Evolutionary conservation across 2,329 filamentous ascomycete genomes (phyloP), one percentile per base, ranked within the genome.

Genomic region (Hymenoscyphus scutula): DNA sequence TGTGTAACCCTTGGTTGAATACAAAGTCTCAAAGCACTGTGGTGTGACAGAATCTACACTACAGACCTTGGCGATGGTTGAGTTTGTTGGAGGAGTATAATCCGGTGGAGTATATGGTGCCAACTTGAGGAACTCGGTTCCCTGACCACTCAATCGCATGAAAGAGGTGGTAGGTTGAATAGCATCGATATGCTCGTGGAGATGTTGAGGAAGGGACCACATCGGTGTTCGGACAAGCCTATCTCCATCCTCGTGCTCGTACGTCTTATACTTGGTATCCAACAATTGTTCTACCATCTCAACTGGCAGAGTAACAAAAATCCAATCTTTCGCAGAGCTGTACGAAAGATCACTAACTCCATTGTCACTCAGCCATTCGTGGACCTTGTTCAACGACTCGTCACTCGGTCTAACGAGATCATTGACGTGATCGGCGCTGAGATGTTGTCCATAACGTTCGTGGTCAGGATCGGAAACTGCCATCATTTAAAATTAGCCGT

Each of bases 161-260:
- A 86, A 86, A 0, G 82, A 83, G 56, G 79, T 85, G 1, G 83
- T 86, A 2, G 84, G 84, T 72, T 86, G 82, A 30, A 86, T 80
- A 13, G 79, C 80, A 66, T 81, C 78, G 58, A 82, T 74, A 61
- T 81, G 77, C 4, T 72, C 65, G 53, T 77, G 73, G 25, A 81
- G 62, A 59, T 77, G 72, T 23, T 74, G 68, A 4, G 80, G 79
- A 10, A 81, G 68, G 76, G 80, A 65, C 72, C 70, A 69, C 55
- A 67, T 34, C 27, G 66, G 60, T 11, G 69, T 68, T 37, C 71
- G 66, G 13, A 71, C 59, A 11, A 69, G 37, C 25, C 55, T 53
- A 45, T 62, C 58, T n/a, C 66, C 68, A 58, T 69, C 70, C 68
- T 70, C 58, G 59, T 78, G 74, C 59, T 74, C 69, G 62, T 73